A percentile compares a stretch with the other conserved stretches of the same genome.
phyloP scores from a whole-genome alignment of 1,139 yeast species.

The Yarrowia galli region DNA sequence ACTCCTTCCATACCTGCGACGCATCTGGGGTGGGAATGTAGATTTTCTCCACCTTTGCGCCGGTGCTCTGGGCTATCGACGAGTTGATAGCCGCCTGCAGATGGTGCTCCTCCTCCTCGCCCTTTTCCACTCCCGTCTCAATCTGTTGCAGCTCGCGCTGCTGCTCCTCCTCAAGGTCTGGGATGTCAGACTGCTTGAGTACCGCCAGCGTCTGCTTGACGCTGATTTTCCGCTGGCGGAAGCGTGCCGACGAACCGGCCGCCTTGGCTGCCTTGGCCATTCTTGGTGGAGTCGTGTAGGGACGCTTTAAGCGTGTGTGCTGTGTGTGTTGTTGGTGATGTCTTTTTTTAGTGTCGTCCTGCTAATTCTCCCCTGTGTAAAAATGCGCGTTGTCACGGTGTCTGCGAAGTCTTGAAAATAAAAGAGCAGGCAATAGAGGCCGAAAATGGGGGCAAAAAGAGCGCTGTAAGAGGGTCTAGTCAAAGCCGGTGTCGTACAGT shows the following conservation, averaged over 20 bases:
- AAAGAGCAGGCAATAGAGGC: conserved; percentile 6
- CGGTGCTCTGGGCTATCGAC: conserved; percentile 66
- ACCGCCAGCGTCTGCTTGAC: conserved; percentile 89
- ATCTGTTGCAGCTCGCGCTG: conserved; percentile 88
- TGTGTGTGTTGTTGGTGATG: conserved; percentile 35
- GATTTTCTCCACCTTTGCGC: conserved; percentile 64
- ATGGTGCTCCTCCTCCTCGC: conserved; percentile 97
- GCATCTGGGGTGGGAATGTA: conserved; percentile 99
- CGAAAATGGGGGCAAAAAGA: conserved; percentile 20
- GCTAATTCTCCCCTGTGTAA: conserved; percentile 20
- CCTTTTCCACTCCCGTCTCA: conserved; percentile 98
- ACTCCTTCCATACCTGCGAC: conserved; percentile 80
- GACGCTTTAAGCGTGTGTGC: conserved; percentile 23
- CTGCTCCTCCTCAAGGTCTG: conserved; percentile 73
- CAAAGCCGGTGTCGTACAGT: conserved; percentile 4
- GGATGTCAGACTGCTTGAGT: conserved; percentile 77
- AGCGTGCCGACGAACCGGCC: conserved; percentile 59
- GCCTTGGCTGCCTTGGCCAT: conserved; percentile 40
- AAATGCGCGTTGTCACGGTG: conserved; percentile 35
- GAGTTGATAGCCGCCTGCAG: conserved; percentile 88
- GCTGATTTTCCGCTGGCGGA: conserved; percentile 89
- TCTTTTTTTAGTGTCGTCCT: conserved; percentile 29
- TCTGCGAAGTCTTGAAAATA: conserved; percentile 23
- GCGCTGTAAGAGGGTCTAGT: conserved; percentile 16
- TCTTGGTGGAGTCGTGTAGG: conserved; percentile 26